Evolutionary conservation across 306 rosid genomes (phyloP), one percentile per base, ranked within the genome.

Genomic region (Citrullus mucosospermus): DNA sequence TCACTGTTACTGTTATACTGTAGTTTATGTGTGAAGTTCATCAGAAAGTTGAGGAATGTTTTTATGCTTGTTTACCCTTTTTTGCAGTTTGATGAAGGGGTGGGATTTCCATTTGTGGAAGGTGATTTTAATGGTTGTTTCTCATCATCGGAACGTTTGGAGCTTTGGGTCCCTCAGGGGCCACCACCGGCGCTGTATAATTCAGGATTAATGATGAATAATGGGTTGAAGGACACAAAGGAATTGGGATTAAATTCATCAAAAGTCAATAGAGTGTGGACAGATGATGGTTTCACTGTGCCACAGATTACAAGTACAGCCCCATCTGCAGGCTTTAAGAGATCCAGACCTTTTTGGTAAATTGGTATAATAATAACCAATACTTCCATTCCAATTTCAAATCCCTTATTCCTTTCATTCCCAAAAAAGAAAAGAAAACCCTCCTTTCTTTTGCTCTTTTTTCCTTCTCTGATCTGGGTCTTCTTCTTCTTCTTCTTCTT

Each of bases 141-240:
- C 14, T 85, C 87, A 62, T 59, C 93, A 12, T 51, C 88, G 0
- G 85, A 84, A 22, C 80, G 43, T 32, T 48, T 67, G 57, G 95
- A 91, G 85, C 78, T 88, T 25, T 91, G 99, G 97, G 98, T 96
- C 81, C 99, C 97, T 41, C 91, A 88, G 86, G 90, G 88, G 44
- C 83, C 89, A 53, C 83, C 88, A 38, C 41, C 85, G 63, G 82
- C 85, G 51, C 7, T 28, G 28, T 68, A 61, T 72, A 81, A 73
- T 4, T 60, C 92, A 36, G 86, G 85, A 15, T 82, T 84, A 80
- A 83, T 81, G 39, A 71, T 39, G 51, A 66, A 66, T n/a, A 65
- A 41, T 18, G 90, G 77, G 25, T 79, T 84, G 41, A 80, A 70
- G 67, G 93, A 83, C 75, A 69, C 67, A 56, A 89, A 89, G 72